Percentiles rank a stretch among this genome's conserved stretches.
phyloP scores from a whole-genome alignment of 1,284 basidiomycete species.

The Marasmius fiardii region DNA sequence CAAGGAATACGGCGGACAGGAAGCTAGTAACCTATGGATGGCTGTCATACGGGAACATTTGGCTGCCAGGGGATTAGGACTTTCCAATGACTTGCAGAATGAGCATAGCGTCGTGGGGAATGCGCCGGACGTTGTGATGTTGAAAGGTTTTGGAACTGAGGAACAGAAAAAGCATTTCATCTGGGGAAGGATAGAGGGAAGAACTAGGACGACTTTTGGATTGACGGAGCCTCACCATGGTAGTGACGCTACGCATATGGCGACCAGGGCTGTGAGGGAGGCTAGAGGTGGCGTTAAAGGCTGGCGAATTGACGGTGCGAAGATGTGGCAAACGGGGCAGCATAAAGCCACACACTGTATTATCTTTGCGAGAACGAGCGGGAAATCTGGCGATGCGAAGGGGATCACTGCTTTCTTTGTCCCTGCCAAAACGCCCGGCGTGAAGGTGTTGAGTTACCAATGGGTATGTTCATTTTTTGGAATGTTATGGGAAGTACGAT shows the following conservation, averaged over 20 bases:
- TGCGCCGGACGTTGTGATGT: conserved; percentile 9
- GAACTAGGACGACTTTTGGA: conserved; percentile 7
- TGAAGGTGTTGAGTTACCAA: conserved; percentile 11
- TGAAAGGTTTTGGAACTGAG: conserved; percentile 6
- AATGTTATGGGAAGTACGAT: not conserved
- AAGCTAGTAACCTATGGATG: conserved; percentile 10
- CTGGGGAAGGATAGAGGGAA: conserved; percentile 9
- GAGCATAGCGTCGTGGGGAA: conserved; percentile 11
- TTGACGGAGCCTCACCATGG: conserved; percentile 10
- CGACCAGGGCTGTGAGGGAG: conserved; percentile 7
- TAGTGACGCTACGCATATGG: conserved; percentile 11
- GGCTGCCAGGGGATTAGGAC: conserved; percentile 9
- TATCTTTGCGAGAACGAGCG: conserved; percentile 9
- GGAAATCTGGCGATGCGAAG: conserved; percentile 3
- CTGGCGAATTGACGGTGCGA: conserved; percentile 7
- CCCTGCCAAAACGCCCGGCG: conserved; percentile 4
- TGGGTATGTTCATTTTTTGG: not conserved
- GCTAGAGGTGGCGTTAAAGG: conserved; percentile 2
- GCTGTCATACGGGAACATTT: conserved; percentile 10
- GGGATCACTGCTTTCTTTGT: conserved; percentile 11
- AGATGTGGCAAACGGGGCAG: conserved; percentile 9
- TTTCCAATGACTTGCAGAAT: conserved; percentile 11
- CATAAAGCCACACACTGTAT: conserved; percentile 11
- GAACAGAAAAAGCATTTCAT: conserved; percentile 11
- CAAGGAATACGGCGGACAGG: conserved; percentile 10